phyloP scores from a whole-genome alignment of 2,329 filamentous ascomycete genomes.

The Dothistroma septosporum region DNA sequence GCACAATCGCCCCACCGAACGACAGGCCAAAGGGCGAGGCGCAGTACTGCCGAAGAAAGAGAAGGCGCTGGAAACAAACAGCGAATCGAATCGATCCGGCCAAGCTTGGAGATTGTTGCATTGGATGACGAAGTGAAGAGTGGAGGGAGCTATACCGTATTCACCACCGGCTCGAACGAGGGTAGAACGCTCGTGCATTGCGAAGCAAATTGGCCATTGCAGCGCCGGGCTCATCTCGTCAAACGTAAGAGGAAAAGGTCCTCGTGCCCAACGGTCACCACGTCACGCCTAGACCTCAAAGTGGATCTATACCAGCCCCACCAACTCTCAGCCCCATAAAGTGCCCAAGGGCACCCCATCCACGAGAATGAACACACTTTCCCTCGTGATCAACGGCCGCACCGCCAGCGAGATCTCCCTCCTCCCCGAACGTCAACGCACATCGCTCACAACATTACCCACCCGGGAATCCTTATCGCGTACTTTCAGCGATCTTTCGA shows the following conservation, averaged over 20 bases:
- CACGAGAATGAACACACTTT: constrained; percentile 28
- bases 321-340: neutral
- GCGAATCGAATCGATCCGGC: neutral
- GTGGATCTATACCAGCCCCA: neutral
- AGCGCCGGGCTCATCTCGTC: too few relatives aligned
- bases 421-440: constrained; percentile 17
- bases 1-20: neutral
- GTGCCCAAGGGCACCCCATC: neutral
- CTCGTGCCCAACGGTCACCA: neutral
- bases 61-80: neutral
- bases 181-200: neutral
- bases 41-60: constrained; percentile 1
- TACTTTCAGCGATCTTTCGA: neutral
- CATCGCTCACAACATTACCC: constrained; percentile 10
- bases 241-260: too few relatives aligned
- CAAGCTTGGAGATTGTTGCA: neutral
- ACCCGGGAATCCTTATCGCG: neutral
- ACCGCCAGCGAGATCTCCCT: constrained; percentile 22
- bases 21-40: neutral
- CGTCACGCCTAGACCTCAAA: neutral
- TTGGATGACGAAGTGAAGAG: neutral
- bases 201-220: too few relatives aligned
- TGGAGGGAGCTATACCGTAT: neutral
- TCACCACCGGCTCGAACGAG: neutral
- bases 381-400: constrained; percentile 29